Evolutionary conservation across 345 rosid species (phyloP).

Genomic region (Firmiana major): DNA sequence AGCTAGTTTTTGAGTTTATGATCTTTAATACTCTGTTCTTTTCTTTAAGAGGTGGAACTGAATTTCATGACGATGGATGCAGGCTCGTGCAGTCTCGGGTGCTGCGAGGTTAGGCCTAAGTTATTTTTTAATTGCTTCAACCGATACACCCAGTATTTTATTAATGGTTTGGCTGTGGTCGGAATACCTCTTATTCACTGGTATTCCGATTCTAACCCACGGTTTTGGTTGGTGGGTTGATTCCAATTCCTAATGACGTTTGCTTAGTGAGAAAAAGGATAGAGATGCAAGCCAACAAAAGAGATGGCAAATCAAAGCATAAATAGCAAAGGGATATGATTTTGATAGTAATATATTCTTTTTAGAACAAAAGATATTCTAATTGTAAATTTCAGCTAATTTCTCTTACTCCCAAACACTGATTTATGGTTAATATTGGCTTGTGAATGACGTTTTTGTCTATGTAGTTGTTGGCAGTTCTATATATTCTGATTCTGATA

Average conservation of each 20-base stretch:
- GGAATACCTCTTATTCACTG: background rate
- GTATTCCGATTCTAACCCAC: background rate
- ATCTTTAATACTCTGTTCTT: background rate
- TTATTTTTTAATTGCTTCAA: background rate
- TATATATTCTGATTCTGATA: conserved; percentile 1
- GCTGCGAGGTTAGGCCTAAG: background rate
- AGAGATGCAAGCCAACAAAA: background rate
- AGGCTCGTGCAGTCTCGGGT: conserved; percentile 31
- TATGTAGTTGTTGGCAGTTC: conserved; percentile 3
- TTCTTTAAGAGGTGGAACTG: background rate
- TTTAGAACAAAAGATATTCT: background rate
- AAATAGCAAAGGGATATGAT: background rate
- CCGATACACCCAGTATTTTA: background rate
- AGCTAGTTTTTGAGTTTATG: background rate
- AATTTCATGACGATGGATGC: conserved; percentile 12
- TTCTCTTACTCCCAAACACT: background rate
- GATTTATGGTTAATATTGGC: background rate
- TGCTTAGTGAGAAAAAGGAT: background rate
- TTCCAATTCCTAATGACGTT: background rate
- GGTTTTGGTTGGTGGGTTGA: background rate
- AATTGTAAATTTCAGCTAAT: background rate
- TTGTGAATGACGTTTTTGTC: background rate
- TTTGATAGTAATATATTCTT: background rate
- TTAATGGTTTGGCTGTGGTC: background rate
- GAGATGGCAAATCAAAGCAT: background rate